These are phyloP conservation scores for Paecilomyces fulvus DNA, from an alignment of 2,329 filamentous ascomycete genomes.

Conservation along the genomic window DNA sequence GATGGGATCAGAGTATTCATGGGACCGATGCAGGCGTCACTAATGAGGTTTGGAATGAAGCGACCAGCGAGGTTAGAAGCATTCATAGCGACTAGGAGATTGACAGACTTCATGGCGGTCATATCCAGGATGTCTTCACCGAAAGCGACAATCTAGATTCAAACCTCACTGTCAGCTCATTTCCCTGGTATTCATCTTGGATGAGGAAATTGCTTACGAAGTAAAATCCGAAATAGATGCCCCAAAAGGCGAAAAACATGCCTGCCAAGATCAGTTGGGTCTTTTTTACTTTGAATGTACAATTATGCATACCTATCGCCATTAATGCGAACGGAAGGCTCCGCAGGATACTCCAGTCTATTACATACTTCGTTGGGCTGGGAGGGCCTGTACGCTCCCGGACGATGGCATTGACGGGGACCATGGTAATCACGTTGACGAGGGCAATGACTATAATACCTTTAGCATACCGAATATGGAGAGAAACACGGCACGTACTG, in stretches of 20 bases:
- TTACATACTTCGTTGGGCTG: background rate
- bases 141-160: conserved; percentile 18
- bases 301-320: conserved; percentile 9
- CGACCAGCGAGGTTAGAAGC: conserved; percentile 21
- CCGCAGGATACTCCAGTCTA: background rate
- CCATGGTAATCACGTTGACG: background rate
- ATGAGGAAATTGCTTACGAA: conserved; percentile 8
- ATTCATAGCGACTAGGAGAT: conserved; percentile 24
- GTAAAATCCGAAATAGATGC: conserved; percentile 24
- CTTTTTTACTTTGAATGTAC: background rate
- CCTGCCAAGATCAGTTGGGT: background rate
- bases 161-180: background rate
- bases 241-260: conserved; percentile 22
- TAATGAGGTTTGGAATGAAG: conserved; percentile 21
- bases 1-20: conserved; percentile 26
- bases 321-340: background rate
- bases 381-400: background rate
- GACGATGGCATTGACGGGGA: background rate
- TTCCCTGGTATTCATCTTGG: background rate
- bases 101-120: conserved; percentile 11
- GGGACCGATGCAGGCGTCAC: conserved; percentile 21
- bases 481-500: background rate
- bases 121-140: conserved; percentile 17
- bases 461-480: background rate
- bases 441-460: background rate